These are phyloP conservation scores for Lachancea dasiensis DNA, from an alignment of 805 yeast genomes.

Conservation along the genomic window DNA sequence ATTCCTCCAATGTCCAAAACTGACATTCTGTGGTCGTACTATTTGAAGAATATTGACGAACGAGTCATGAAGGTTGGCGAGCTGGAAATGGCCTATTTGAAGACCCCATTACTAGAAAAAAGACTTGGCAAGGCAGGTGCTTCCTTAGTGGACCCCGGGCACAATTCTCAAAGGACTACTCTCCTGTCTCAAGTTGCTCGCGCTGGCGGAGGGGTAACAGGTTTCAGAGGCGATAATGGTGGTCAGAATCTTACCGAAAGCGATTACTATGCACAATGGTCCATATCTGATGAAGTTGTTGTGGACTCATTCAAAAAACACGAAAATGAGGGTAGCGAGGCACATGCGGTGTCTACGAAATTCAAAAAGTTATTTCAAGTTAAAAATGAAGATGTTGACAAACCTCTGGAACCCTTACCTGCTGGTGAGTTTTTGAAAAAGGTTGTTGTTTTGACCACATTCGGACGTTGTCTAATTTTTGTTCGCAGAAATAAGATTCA, in stretches of 20 bases:
- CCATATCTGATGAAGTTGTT: slow-evolving; percentile 17
- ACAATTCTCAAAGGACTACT: slow-evolving; percentile 37
- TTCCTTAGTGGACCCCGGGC: slow-evolving; percentile 51
- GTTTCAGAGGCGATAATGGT: slow-evolving; percentile 34
- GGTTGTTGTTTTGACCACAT: slow-evolving; percentile 51
- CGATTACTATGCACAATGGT: slow-evolving; percentile 25
- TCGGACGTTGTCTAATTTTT: slow-evolving; percentile 58
- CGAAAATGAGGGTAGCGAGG: slow-evolving; percentile 6
- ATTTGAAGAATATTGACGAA: slow-evolving; percentile 50
- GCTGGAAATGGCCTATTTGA: slow-evolving; percentile 39
- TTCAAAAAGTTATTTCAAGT: slow-evolving; percentile 28
- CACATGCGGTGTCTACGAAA: slow-evolving; percentile 20
- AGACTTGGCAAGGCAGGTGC: slow-evolving; percentile 42
- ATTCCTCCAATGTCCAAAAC: slow-evolving; percentile 45
- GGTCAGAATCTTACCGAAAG: slow-evolving; percentile 23
- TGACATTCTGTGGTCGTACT: slow-evolving; percentile 56
- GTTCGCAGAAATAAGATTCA: slow-evolving; percentile 34
- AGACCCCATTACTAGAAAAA: slow-evolving; percentile 48
- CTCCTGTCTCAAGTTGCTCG: slow-evolving; percentile 41
- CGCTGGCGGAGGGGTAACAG: slow-evolving; percentile 39
- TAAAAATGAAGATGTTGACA: slow-evolving; percentile 10
- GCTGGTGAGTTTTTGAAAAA: slow-evolving; percentile 40
- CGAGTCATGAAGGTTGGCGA: slow-evolving; percentile 54
- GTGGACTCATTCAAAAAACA: slow-evolving; percentile 17
- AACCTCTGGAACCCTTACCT: slow-evolving; percentile 8